A percentile compares a stretch with the other conserved stretches of the same genome.
These are phyloP conservation scores for Zygoascus bituminiphila DNA, from an alignment of 805 yeast species.

Conservation along the genomic window DNA sequence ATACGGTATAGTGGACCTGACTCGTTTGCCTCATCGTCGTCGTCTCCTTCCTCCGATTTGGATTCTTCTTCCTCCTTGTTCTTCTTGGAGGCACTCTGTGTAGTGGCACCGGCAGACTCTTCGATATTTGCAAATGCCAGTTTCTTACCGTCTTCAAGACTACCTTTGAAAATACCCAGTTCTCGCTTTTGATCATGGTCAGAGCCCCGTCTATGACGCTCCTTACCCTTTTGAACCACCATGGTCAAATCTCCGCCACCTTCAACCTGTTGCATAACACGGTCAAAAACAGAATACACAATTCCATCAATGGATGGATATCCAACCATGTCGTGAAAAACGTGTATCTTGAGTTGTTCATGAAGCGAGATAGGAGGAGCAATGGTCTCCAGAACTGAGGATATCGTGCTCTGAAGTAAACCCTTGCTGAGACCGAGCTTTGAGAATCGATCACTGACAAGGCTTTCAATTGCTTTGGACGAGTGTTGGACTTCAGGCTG, in stretches of 20 bases:
- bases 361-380: conserved; percentile 39
- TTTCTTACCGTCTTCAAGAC: conserved; percentile 76
- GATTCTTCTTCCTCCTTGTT: neutral
- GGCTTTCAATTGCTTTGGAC: conserved; percentile 15
- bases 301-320: conserved; percentile 40
- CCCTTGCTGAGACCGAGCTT: conserved; percentile 14
- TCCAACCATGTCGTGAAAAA: conserved; percentile 40
- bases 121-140: conserved; percentile 83
- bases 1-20: conserved; percentile 21
- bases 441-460: conserved; percentile 14
- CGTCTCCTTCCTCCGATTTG: conserved; percentile 10
- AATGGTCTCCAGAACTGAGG: conserved; percentile 33
- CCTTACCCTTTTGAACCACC: conserved; percentile 40
- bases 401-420: conserved; percentile 27
- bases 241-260: conserved; percentile 54
- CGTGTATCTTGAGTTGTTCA: conserved; percentile 35
- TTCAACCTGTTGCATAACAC: conserved; percentile 61
- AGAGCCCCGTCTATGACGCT: conserved; percentile 30
- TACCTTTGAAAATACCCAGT: conserved; percentile 69
- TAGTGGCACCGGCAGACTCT: conserved; percentile 37
- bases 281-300: conserved; percentile 43
- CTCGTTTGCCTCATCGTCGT: conserved; percentile 15
- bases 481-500: conserved; percentile 26
- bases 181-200: conserved; percentile 33
- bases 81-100: neutral